These are phyloP conservation scores for Apiospora arundinis DNA, from an alignment of 2,329 filamentous ascomycete genomes.

Conservation along the genomic window DNA sequence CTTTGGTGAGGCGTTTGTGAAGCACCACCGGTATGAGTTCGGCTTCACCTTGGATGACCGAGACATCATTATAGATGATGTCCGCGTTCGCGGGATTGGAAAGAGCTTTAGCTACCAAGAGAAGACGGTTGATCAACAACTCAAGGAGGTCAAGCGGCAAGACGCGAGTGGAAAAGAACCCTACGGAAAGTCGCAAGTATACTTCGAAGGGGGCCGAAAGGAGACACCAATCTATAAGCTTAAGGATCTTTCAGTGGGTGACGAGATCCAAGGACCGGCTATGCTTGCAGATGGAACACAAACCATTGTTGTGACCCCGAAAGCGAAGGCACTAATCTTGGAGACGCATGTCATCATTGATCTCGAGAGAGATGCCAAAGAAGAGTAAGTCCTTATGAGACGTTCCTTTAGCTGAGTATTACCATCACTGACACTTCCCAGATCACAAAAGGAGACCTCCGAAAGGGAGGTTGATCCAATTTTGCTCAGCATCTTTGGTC, in stretches of 20 bases:
- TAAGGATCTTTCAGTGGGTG: conserved; percentile 73
- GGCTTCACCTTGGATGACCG: conserved; percentile 85
- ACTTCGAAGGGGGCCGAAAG: conserved; percentile 81
- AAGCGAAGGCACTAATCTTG: conserved; percentile 76
- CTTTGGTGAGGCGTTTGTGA: conserved; percentile 83
- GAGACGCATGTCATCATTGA: conserved; percentile 91
- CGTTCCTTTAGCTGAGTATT: background rate
- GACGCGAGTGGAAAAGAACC: conserved; percentile 64
- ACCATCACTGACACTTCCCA: conserved; percentile 22
- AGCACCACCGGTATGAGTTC: conserved; percentile 91
- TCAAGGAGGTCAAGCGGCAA: conserved; percentile 70
- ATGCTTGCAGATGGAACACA: conserved; percentile 89
- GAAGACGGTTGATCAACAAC: conserved; percentile 83
- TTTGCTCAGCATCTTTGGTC: conserved; percentile 78
- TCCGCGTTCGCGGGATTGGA: conserved; percentile 85
- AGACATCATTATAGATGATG: conserved; percentile 89
- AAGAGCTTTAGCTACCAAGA: conserved; percentile 83
- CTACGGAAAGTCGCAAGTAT: conserved; percentile 74
- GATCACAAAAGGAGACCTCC: conserved; percentile 27
- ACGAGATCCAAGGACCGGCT: conserved; percentile 78
- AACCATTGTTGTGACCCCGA: conserved; percentile 88
- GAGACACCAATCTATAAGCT: conserved; percentile 86
- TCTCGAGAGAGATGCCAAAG: conserved; percentile 64
- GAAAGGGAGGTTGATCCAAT: conserved; percentile 72
- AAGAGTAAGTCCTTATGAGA: conserved; percentile 38